Conservation (phyloP, 1,284 basidiomycete species). For the Leucoagaricus sp. region DNA sequence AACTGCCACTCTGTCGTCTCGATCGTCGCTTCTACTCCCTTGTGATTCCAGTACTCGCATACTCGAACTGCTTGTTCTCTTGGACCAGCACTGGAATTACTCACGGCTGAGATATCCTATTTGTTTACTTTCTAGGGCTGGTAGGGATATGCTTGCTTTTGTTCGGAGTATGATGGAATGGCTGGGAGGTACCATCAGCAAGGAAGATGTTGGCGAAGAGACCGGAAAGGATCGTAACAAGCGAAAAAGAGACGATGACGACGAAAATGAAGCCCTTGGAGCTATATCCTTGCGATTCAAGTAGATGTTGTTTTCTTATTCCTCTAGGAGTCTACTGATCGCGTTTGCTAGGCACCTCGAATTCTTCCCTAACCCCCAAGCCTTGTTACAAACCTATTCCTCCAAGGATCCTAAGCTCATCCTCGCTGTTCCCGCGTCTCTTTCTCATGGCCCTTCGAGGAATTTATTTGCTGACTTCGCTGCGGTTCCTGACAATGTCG, state of each 20-base stretch:
- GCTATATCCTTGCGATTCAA: slow-evolving; percentile 77
- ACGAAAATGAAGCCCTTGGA: slow-evolving; percentile 73
- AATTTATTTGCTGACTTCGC: slow-evolving; percentile 86
- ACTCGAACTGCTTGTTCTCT: slow-evolving; percentile 90
- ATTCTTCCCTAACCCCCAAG: slow-evolving; percentile 84
- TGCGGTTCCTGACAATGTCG: slow-evolving; percentile 77
- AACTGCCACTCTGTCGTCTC: slow-evolving; percentile 77
- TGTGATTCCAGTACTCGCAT: slow-evolving; percentile 94
- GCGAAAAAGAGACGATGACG: slow-evolving; percentile 57
- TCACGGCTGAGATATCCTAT: slow-evolving; percentile 82
- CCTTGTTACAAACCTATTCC: slow-evolving; percentile 81
- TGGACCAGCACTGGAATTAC: slow-evolving; percentile 98
- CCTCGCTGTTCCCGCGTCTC: slow-evolving; percentile 87
- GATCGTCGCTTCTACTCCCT: slow-evolving; percentile 85
- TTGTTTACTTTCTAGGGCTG: slow-evolving; percentile 89
- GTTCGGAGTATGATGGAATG: slow-evolving; percentile 98
- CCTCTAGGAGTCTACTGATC: slow-evolving; percentile 10
- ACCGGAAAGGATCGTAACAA: slow-evolving; percentile 55
- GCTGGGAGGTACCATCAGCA: slow-evolving; percentile 92
- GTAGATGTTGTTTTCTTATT: slow-evolving; percentile 36
- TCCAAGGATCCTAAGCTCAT: slow-evolving; percentile 90
- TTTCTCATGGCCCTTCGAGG: slow-evolving; percentile 93
- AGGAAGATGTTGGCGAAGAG: slow-evolving; percentile 84
- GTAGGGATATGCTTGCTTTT: slow-evolving; percentile 92
- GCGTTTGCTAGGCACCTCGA: slow-evolving; percentile 70